A percentile compares a stretch with the other conserved stretches of the same genome.
phyloP scores from a whole-genome alignment of 208 protist genomes.

The Angomonas ambiguus region DNA sequence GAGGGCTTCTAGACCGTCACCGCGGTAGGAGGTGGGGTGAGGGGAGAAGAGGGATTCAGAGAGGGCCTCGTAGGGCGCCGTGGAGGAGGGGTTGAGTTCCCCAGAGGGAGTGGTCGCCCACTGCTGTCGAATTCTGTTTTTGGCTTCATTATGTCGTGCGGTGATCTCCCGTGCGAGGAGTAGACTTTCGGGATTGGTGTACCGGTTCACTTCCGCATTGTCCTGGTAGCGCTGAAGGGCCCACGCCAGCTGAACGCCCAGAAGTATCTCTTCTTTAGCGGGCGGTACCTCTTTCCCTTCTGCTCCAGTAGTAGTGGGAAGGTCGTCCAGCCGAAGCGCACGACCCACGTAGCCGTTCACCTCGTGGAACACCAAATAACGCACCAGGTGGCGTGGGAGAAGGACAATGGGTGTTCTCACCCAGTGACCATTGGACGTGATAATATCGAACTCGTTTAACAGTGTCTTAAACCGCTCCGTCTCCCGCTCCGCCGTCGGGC shows the following conservation, averaged over 20 bases:
- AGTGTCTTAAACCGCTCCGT: neutral
- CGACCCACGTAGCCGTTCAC: neutral
- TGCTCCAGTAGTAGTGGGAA: neutral
- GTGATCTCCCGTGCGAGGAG: neutral
- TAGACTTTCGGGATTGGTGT: neutral
- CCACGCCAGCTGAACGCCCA: slow-evolving; percentile 6
- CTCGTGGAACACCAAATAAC: neutral
- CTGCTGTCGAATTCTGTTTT: neutral
- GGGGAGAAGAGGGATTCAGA: neutral
- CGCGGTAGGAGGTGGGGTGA: neutral
- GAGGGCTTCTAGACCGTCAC: neutral
- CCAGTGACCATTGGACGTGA: neutral
- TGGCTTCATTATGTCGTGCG: neutral
- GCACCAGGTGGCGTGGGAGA: neutral
- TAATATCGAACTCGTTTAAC: neutral
- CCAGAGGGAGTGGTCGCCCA: neutral
- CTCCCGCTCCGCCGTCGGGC: neutral
- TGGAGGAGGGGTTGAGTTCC: neutral
- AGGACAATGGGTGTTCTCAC: neutral
- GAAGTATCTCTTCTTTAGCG: neutral
- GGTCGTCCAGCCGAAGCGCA: neutral
- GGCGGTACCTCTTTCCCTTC: neutral
- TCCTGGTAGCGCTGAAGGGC: slow-evolving; percentile 3
- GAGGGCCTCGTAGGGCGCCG: neutral
- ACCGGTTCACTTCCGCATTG: neutral